Conservation (phyloP, 2,329 filamentous ascomycete species). For the Cordyceps farinosa region DNA sequence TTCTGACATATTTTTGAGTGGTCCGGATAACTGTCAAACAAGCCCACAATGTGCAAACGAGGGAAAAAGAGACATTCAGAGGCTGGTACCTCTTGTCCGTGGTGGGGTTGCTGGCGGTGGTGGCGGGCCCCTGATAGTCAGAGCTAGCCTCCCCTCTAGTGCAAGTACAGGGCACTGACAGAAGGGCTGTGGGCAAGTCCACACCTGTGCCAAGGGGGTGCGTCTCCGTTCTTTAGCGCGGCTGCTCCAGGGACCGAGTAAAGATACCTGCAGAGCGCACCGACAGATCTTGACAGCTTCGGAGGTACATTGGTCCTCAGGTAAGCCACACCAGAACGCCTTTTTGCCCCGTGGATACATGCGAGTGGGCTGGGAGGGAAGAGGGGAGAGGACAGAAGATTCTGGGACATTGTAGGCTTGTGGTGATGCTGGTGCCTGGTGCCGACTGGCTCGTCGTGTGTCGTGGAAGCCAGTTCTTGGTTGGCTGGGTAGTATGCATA, state of each 20-base stretch:
- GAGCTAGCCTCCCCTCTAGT: not conserved
- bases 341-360: not conserved
- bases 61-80: not conserved
- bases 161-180: not conserved
- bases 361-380: not conserved
- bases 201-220: not conserved
- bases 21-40: no score
- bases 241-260: not conserved
- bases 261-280: not conserved
- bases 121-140: conserved; percentile 10
- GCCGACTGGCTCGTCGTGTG: not conserved
- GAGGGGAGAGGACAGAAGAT: not conserved
- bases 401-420: not conserved
- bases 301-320: not conserved
- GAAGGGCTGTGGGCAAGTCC: not conserved
- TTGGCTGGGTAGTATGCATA: not conserved
- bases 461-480: not conserved
- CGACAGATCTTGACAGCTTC: not conserved
- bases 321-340: not conserved
- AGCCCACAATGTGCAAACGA: no score
- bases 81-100: not conserved
- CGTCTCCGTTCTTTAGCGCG: not conserved
- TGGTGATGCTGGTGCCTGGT: not conserved
- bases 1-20: no score
- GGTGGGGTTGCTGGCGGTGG: not conserved